Percentiles rank a stretch among this genome's conserved stretches.
Conservation (phyloP, 768 basidiomycete species). For the Auriscalpium vulgare region DNA sequence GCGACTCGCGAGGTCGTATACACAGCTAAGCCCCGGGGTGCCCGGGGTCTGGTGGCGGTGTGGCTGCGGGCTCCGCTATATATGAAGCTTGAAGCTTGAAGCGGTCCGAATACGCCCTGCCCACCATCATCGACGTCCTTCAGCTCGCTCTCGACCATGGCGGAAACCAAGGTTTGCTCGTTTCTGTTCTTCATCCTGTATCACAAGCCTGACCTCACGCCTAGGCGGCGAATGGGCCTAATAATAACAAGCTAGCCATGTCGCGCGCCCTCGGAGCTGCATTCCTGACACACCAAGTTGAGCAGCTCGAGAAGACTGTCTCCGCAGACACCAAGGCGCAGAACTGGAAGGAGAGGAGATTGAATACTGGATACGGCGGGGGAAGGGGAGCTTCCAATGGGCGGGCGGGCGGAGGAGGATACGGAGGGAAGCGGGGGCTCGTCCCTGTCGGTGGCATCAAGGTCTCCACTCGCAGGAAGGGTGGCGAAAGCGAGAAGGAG, state of each 20-base stretch:
- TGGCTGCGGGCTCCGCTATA: too few species aligned
- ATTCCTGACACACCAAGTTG: slow-evolving; percentile 81
- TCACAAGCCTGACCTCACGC: background rate
- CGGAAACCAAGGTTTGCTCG: background rate
- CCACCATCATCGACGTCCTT: background rate
- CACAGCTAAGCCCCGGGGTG: too few species aligned
- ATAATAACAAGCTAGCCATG: slow-evolving; percentile 62
- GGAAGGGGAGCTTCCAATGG: slow-evolving; percentile 2
- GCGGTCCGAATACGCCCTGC: too few species aligned
- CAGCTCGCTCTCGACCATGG: background rate
- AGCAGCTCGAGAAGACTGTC: slow-evolving; percentile 77
- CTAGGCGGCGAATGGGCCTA: background rate
- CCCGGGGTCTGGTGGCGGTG: too few species aligned
- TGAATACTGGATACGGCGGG: too few species aligned
- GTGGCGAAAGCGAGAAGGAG: background rate
- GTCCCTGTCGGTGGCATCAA: slow-evolving; percentile 8
- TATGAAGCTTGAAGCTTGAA: too few species aligned
- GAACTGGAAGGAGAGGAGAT: slow-evolving; percentile 50
- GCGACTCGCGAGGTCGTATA: too few species aligned
- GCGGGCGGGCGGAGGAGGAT: slow-evolving; percentile 4
- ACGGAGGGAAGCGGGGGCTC: slow-evolving; percentile 19
- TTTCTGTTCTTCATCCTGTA: background rate
- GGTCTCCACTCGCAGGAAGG: background rate
- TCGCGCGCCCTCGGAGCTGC: slow-evolving; percentile 83
- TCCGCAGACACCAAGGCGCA: slow-evolving; percentile 33